phyloP scores from a whole-genome alignment of 1,284 basidiomycete species.

The Flammula alnicola region DNA sequence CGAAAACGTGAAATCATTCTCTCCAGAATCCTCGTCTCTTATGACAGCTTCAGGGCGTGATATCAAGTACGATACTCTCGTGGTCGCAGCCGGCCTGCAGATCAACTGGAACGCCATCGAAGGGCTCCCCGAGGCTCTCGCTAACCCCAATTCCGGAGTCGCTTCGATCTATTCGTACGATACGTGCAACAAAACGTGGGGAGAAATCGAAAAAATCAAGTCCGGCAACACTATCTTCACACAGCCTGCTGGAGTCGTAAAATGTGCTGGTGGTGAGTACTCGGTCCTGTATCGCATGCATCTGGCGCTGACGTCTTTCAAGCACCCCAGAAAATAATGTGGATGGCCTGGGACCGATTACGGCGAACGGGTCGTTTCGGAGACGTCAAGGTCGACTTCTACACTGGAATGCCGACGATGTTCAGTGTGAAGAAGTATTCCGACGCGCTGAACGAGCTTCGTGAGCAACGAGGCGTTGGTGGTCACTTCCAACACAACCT shows the following conservation, averaged over 20 bases:
- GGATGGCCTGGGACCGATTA: slow-evolving; percentile 90
- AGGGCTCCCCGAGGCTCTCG: slow-evolving; percentile 81
- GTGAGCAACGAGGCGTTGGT: slow-evolving; percentile 80
- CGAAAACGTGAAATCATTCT: slow-evolving; percentile 78
- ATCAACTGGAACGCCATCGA: slow-evolving; percentile 83
- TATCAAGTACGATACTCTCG: slow-evolving; percentile 85
- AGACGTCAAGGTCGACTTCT: slow-evolving; percentile 78
- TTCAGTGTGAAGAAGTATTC: slow-evolving; percentile 93
- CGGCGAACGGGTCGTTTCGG: slow-evolving; percentile 60
- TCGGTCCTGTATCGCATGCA: background rate
- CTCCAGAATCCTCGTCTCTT: slow-evolving; percentile 77
- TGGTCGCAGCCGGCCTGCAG: slow-evolving; percentile 90
- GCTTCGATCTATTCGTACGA: slow-evolving; percentile 93
- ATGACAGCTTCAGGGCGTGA: slow-evolving; percentile 72
- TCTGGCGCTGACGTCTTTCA: slow-evolving; percentile 8
- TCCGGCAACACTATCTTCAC: slow-evolving; percentile 92
- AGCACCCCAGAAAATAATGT: slow-evolving; percentile 95
- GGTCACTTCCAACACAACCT: slow-evolving; percentile 88
- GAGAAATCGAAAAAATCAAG: slow-evolving; percentile 76
- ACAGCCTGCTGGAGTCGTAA: slow-evolving; percentile 93
- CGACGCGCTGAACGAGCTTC: slow-evolving; percentile 80
- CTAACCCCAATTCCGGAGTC: slow-evolving; percentile 80
- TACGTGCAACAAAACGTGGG: slow-evolving; percentile 88
- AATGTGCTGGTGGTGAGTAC: slow-evolving; percentile 86
- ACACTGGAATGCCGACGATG: slow-evolving; percentile 96